phyloP scores from a whole-genome alignment of 2,329 filamentous ascomycete genomes.

The Pezicula rhizophila region DNA sequence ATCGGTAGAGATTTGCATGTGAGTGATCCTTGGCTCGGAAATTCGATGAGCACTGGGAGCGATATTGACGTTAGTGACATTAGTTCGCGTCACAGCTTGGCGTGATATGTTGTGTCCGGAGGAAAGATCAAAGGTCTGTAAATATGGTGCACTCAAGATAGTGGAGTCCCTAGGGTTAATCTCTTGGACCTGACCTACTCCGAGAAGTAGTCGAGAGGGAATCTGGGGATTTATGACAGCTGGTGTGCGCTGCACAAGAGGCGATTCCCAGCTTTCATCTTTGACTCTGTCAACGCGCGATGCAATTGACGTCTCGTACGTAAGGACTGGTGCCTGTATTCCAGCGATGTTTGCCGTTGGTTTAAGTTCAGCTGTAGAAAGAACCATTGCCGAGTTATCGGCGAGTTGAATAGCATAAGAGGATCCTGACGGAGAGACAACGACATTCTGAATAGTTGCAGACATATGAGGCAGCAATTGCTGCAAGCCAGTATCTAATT shows the following conservation, averaged over 20 bases:
- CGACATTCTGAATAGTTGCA: conserved; percentile 76
- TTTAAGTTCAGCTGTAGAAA: conserved; percentile 84
- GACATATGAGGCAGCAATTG: conserved; percentile 88
- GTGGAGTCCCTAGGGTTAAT: conserved; percentile 44
- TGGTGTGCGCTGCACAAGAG: conserved; percentile 39
- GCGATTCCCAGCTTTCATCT: conserved; percentile 18
- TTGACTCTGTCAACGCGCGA: conserved; percentile 44
- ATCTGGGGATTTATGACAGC: conserved; percentile 57
- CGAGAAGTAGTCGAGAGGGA: conserved; percentile 60
- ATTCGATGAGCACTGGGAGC: conserved; percentile 67
- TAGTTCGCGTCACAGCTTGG: conserved; percentile 84
- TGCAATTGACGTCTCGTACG: conserved; percentile 44
- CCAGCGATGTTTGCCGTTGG: conserved; percentile 80
- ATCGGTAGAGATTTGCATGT: conserved; percentile 70
- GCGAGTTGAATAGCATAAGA: conserved; percentile 81
- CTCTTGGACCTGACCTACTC: conserved; percentile 57
- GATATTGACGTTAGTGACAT: conserved; percentile 74
- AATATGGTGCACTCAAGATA: conserved; percentile 50
- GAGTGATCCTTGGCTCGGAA: conserved; percentile 69
- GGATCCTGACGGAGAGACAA: conserved; percentile 71
- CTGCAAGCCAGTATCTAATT: conserved; percentile 77
- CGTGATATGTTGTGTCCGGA: conserved; percentile 72
- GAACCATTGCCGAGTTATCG: conserved; percentile 85
- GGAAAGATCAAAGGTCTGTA: conserved; percentile 85
- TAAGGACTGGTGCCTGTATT: conserved; percentile 60